phyloP scores from a whole-genome alignment of 371 early-diverging fungal species.

The Homolaphlyctis polyrhiza region DNA sequence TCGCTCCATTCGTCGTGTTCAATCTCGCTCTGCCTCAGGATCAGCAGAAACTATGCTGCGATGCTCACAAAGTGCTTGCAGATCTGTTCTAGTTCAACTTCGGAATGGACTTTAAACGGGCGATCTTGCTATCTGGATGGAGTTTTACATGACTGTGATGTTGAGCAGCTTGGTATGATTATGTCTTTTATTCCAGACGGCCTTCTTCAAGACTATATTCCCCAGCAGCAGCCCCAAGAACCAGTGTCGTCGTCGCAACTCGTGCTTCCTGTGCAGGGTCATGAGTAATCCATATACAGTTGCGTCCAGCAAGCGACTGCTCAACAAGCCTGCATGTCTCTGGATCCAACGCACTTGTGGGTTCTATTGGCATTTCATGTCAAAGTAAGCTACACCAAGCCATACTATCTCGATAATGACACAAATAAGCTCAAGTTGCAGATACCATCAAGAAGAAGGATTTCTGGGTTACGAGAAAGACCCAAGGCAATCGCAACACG shows the following conservation, averaged over 20 bases:
- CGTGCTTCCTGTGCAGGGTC: slow-evolving; percentile 66
- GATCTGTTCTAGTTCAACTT: too few species aligned
- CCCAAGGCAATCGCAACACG: slow-evolving; percentile 77
- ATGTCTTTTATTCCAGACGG: too few species aligned
- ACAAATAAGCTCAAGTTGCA: neutral
- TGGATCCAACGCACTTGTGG: slow-evolving; percentile 82
- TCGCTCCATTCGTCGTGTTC: too few species aligned
- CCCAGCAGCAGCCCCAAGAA: slow-evolving; percentile 5
- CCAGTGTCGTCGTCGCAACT: slow-evolving; percentile 43
- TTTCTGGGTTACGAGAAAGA: slow-evolving; percentile 70
- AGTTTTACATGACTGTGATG: too few species aligned
- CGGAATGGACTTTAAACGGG: too few species aligned
- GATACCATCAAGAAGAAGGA: slow-evolving; percentile 78
- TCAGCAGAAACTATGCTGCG: too few species aligned
- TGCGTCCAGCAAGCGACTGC: slow-evolving; percentile 47
- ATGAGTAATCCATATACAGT: slow-evolving; percentile 82
- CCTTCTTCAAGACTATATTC: neutral
- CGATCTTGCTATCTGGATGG: too few species aligned
- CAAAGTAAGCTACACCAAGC: neutral
- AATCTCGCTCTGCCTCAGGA: too few species aligned
- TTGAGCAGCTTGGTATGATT: too few species aligned
- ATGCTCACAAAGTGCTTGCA: too few species aligned
- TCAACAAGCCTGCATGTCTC: slow-evolving; percentile 68
- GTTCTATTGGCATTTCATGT: slow-evolving; percentile 46
- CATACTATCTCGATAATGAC: neutral